Percentiles rank a stretch among this genome's conserved stretches.
phyloP scores from a whole-genome alignment of 148 eudicot species.

The Diospyros lotus region DNA sequence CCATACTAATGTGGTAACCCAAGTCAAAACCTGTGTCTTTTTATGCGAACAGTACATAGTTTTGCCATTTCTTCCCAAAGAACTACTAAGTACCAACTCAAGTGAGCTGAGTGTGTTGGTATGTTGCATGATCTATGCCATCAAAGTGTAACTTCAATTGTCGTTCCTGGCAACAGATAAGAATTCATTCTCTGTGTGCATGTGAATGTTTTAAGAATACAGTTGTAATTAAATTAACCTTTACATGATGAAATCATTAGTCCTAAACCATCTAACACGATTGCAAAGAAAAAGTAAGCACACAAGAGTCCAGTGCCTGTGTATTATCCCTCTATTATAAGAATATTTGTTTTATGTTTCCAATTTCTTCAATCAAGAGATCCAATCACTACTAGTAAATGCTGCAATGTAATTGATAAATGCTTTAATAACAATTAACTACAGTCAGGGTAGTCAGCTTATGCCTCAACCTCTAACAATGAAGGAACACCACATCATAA shows the following conservation, averaged over 20 bases:
- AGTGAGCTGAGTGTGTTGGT: no score
- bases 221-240: not conserved
- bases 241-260: not conserved
- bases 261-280: not conserved
- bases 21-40: no score
- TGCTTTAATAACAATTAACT: not conserved
- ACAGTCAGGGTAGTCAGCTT: not conserved
- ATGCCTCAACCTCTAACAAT: not conserved
- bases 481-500: not conserved
- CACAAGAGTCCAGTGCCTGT: not conserved
- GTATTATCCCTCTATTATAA: not conserved
- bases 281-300: not conserved
- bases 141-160: not conserved
- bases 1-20: no score
- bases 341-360: not conserved
- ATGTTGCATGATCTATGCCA: no score
- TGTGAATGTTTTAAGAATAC: not conserved
- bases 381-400: not conserved
- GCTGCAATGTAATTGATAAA: not conserved
- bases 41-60: no score
- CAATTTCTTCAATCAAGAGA: not conserved
- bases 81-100: no score
- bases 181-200: not conserved
- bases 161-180: not conserved
- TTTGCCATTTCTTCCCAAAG: no score